These are phyloP conservation scores for Trichopus zeylanicus DNA, from an alignment of 116 monocot species.

Conservation along the genomic window DNA sequence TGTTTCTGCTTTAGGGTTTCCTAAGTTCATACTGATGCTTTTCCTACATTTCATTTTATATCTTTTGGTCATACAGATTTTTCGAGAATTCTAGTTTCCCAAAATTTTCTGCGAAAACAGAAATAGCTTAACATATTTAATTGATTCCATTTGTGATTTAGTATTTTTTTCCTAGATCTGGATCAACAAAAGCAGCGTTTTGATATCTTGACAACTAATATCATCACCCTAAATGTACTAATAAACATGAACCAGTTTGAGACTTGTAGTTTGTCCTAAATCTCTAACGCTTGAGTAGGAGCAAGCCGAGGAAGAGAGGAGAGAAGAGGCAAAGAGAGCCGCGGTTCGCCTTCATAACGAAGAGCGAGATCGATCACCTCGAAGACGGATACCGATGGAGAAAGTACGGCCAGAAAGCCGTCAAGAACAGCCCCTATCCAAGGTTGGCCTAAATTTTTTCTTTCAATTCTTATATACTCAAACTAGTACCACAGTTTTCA, in stretches of 20 bases:
- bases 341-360: slow-evolving; percentile 73
- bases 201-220: too few species aligned
- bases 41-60: too few species aligned
- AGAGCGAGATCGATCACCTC: slow-evolving; percentile 88
- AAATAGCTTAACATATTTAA: too few species aligned
- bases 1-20: not conserved
- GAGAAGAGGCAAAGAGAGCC: slow-evolving; percentile 65
- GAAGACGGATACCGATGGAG: slow-evolving; percentile 96
- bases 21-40: too few species aligned
- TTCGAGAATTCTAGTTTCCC: too few species aligned
- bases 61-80: too few species aligned
- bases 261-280: not conserved
- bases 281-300: slow-evolving; percentile 16
- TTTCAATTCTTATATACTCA: too few species aligned
- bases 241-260: not conserved
- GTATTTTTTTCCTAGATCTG: too few species aligned
- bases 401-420: slow-evolving; percentile 95
- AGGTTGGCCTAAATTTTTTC: slow-evolving; percentile 36
- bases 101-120: too few species aligned
- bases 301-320: slow-evolving; percentile 52
- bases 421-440: slow-evolving; percentile 91
- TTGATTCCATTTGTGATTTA: too few species aligned
- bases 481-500: not conserved
- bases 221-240: not conserved
- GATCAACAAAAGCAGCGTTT: too few species aligned